Base-by-base conservation (phyloP, 352 stramenopile genomes). In the Phytophthora meadii region DNA sequence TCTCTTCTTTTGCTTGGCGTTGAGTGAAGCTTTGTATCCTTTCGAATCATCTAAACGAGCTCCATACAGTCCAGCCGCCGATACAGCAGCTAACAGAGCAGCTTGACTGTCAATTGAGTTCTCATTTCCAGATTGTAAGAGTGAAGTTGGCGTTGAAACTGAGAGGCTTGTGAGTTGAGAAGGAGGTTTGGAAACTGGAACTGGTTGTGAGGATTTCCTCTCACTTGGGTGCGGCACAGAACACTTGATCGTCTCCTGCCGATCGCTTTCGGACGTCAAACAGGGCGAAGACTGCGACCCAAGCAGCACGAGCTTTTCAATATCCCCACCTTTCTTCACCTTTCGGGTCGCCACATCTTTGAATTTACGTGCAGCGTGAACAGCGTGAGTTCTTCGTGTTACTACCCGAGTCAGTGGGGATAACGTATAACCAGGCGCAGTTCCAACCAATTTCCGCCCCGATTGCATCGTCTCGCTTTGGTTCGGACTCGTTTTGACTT, bases 341-440 rank as follows among this genome's bases (percentile, higher is more conserved):
- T 67, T 74, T 30, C 54, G 22, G 0, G 30, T 57, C 0, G 61
- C 17, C 15, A 14, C 30, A 5, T 77, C 68, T 48, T 81, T 87
- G 8, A 89, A 59, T 39, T 82, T 89, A n/a, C 70, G 73, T n/a
- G 77, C 65, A 5, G 67, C 80, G 3, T 76, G 66, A 19, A 59
- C 61, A 2, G 77, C 72, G 44, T 85, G 68, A 1, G 73, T 65
- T 55, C 87, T 89, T 2, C 76, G 67, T 36, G 76, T 27, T 6
- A 89, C 61, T 9, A 87, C 76, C 7, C 68, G 80, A 12, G 65
- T 68, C 0, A 89, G 65, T 24, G 80, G 77, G 3, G 77, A 84
- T 3, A 82, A 61, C 7, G 54, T 67, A 37, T 69, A 65, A 41
- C 49, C 69, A 8, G 58, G 40, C 6, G n/a, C 7, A 8, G 49